phyloP scores from a whole-genome alignment of 2,329 filamentous ascomycete genomes.

The Cadophora gregata region DNA sequence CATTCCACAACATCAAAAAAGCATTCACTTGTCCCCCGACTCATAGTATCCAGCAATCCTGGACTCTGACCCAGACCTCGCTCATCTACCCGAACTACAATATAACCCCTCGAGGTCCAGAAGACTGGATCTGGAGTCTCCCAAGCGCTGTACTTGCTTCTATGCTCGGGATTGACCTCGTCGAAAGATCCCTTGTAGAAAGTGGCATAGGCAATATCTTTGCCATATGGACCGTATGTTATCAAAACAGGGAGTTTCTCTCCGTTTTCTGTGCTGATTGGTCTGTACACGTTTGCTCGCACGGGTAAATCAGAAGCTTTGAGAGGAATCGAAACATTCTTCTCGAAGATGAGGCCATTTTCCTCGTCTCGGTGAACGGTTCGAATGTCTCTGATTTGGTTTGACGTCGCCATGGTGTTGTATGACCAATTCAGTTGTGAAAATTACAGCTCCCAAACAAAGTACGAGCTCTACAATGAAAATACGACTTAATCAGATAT shows the following conservation, averaged over 20 bases:
- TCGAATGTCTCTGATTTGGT: constrained; percentile 13
- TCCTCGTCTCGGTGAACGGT: constrained; percentile 8
- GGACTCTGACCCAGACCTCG: neutral
- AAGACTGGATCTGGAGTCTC: neutral
- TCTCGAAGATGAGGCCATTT: constrained; percentile 48
- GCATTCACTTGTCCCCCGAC: neutral
- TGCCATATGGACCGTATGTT: constrained; percentile 57
- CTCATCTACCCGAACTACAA: neutral
- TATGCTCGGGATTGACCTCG: neutral
- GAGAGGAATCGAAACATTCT: constrained; percentile 51
- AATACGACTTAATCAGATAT: neutral
- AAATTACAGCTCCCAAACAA: neutral
- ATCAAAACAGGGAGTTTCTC: constrained; percentile 63
- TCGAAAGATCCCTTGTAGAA: neutral
- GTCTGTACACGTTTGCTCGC: constrained; percentile 46
- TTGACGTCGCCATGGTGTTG: constrained; percentile 2
- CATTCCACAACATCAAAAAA: neutral
- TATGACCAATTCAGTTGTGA: neutral
- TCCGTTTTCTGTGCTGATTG: constrained; percentile 46
- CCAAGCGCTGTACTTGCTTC: neutral
- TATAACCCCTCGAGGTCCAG: neutral
- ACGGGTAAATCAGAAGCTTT: neutral
- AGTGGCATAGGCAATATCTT: neutral
- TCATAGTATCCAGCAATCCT: neutral
- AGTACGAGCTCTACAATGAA: neutral